Evolutionary conservation across 2,329 filamentous ascomycete genomes (phyloP).

Genomic region (Fusarium haematococcum): DNA sequence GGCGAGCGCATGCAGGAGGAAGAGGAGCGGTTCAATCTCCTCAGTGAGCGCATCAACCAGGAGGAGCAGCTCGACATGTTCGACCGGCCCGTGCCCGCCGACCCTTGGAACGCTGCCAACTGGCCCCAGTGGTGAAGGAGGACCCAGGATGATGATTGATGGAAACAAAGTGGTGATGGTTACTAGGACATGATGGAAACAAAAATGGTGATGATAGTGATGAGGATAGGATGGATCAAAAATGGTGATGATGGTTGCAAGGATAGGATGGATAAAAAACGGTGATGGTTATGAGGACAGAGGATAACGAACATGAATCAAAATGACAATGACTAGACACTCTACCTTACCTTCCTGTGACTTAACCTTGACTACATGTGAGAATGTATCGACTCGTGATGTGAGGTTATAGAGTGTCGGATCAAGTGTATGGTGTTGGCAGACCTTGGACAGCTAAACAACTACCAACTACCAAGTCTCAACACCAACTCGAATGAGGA

Average conservation of each 20-base stretch:
- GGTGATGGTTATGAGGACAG: neutral
- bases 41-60: too few relatives aligned
- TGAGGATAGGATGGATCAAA: neutral
- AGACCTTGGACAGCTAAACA: neutral
- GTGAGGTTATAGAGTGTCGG: neutral
- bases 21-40: neutral
- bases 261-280: neutral
- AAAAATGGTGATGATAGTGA: neutral
- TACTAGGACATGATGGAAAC: neutral
- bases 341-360: neutral
- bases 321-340: neutral
- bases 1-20: neutral
- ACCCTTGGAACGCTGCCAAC: neutral
- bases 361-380: neutral
- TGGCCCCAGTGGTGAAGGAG: neutral
- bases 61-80: neutral
- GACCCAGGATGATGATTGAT: neutral
- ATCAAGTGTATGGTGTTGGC: neutral
- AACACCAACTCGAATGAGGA: neutral
- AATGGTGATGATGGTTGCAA: neutral
- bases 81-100: neutral
- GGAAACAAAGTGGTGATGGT: neutral
- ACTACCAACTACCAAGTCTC: neutral
- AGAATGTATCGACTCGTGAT: neutral
- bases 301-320: neutral